Evolutionary conservation across 352 stramenopile species (phyloP).

Genomic region (Phytophthora foliorum): DNA sequence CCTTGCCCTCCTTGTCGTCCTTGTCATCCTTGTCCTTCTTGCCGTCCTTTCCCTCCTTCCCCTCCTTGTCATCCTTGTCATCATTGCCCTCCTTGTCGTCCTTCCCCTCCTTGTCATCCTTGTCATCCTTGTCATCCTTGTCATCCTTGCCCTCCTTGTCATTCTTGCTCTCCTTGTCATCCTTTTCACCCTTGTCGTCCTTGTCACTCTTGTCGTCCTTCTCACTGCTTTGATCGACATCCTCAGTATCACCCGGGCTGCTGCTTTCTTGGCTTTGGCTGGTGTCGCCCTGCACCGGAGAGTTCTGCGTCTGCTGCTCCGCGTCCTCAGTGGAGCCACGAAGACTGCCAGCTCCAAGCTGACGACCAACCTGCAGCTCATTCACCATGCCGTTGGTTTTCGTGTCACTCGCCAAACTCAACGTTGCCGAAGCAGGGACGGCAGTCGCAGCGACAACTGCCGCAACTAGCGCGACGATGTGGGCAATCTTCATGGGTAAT

Average conservation of each 20-base stretch:
- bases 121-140: conserved; percentile 3
- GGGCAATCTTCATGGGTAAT: conserved; percentile 39
- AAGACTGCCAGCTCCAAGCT: conserved; percentile 29
- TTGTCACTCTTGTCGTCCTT: conserved; percentile 3
- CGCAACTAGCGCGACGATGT: conserved; percentile 32
- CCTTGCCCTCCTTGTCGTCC: neutral
- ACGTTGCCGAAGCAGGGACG: conserved; percentile 16
- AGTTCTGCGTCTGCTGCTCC: conserved; percentile 18
- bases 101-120: neutral
- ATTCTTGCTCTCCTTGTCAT: neutral
- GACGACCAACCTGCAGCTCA: conserved; percentile 7
- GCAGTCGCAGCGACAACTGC: conserved; percentile 24
- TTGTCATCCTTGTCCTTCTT: neutral
- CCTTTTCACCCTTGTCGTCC: conserved; percentile 1
- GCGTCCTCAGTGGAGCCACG: conserved; percentile 16
- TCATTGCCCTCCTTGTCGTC: conserved; percentile 6
- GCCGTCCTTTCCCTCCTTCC: conserved; percentile 4
- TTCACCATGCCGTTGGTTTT: neutral
- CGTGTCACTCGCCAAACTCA: conserved; percentile 10
- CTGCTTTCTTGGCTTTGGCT: conserved; percentile 15
- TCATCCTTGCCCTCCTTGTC: conserved; percentile 14
- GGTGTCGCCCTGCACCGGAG: neutral
- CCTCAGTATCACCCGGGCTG: conserved; percentile 4
- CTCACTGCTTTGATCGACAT: neutral
- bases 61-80: neutral